Percentiles rank a stretch among this genome's conserved stretches.
These are phyloP conservation scores for Leccinum rimulosum DNA, from an alignment of 768 basidiomycete genomes.

Conservation along the genomic window DNA sequence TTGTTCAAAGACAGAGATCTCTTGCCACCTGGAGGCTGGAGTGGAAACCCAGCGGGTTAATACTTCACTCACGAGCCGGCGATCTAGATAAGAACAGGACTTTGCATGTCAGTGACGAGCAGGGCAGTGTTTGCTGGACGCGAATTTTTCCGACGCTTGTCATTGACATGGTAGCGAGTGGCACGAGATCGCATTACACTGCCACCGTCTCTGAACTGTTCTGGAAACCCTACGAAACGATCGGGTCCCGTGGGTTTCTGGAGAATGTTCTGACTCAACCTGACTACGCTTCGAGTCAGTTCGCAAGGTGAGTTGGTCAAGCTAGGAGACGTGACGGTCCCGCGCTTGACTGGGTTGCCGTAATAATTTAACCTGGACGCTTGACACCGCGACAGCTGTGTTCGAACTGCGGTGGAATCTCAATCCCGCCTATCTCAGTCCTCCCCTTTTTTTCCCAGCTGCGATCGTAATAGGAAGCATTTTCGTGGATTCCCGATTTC, in stretches of 20 bases:
- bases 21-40: no score
- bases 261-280: not conserved
- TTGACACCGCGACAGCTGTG: constrained; percentile 20
- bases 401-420: not conserved
- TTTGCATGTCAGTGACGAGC: not conserved
- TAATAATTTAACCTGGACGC: not conserved
- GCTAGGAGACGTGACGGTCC: not conserved
- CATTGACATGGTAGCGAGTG: not conserved
- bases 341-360: constrained; percentile 11
- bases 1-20: not conserved
- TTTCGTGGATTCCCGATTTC: constrained; percentile 14
- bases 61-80: no score
- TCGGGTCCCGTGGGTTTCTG: not conserved
- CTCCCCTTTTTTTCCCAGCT: not conserved
- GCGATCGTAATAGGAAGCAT: constrained; percentile 13
- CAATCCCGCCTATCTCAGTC: not conserved
- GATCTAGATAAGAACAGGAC: not conserved
- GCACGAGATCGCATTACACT: constrained; percentile 1
- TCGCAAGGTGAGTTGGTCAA: not conserved
- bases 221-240: not conserved
- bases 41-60: no score
- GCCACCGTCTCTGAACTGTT: not conserved
- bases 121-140: constrained; percentile 7
- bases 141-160: not conserved
- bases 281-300: constrained; percentile 1